Base-by-base conservation (phyloP, 176 grass and related monocot genomes). In the Paspalum vaginatum region DNA sequence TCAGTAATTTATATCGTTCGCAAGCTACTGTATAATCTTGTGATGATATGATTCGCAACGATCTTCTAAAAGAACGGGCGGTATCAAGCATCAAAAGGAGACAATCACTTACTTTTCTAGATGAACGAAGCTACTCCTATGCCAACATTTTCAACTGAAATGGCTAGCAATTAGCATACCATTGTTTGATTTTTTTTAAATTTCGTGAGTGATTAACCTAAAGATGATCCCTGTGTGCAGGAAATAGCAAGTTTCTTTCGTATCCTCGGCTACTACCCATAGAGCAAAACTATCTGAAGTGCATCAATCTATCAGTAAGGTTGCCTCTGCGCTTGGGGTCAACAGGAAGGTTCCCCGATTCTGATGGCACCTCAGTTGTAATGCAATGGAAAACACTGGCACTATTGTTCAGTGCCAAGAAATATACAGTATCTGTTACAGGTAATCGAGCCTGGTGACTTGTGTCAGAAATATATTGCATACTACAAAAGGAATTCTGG, bases 221-320 rank as follows among this genome's bases (percentile, higher is more conserved):
- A 45, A 58, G 41, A 67, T 77, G 24, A 41, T 43, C 39, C 5
- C 24, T 26, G 63, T 81, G 62, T 78, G 70, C 79, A 87, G 86
- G 72, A 94, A 89, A 60, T 81, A 67, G 63, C 76, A 37, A 86
- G 72, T 56, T 86, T 94, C 55, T 65, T 94, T 53, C 85, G 88
- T 15, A 79, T 84, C 37, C 83, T 94, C 37, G 88, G 85, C 75
- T 87, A 64, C 43, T 89, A 94, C 65, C 83, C 86, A n/a, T n/a
- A n/a, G n/a, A 32, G 32, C 32, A 32, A 32, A 32, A 32, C 32
- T 3, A 32, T 32, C 32, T 32, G 32, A 32, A 32, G 32, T 32
- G 32, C 32, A 32, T 32, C 32, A 32, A 32, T 32, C 32, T 32
- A 3, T 32, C 32, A 32, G 32, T 32, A 32, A 32, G 32, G n/a